phyloP scores from a whole-genome alignment of 306 rosid species.

The Citrullus mucosospermus region DNA sequence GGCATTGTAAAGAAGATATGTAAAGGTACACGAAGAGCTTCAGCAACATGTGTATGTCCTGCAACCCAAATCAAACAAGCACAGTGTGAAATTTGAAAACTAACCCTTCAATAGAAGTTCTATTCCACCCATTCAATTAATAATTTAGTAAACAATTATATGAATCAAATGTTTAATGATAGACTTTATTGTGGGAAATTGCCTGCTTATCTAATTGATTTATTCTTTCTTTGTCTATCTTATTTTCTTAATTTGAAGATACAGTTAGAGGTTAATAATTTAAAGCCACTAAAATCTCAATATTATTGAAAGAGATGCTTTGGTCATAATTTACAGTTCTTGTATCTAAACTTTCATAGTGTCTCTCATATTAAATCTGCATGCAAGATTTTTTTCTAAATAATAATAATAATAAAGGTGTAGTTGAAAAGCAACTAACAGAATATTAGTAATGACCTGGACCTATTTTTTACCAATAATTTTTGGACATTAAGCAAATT shows the following conservation, averaged over 20 bases:
- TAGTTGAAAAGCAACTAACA: background rate
- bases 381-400: background rate
- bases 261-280: background rate
- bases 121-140: background rate
- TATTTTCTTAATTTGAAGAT: background rate
- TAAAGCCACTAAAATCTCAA: background rate
- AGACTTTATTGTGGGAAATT: background rate
- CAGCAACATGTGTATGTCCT: conserved; percentile 94
- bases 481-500: background rate
- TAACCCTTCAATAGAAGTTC: conserved; percentile 5
- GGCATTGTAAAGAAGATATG: conserved; percentile 99
- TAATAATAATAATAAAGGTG: too few relatives aligned
- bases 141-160: background rate
- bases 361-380: background rate
- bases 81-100: conserved; percentile 5
- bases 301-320: background rate
- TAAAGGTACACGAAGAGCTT: conserved; percentile 89
- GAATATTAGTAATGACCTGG: background rate
- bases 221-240: background rate
- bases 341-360: background rate
- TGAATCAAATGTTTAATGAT: background rate
- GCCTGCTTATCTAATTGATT: background rate
- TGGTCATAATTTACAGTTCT: background rate
- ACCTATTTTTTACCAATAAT: background rate
- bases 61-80: conserved; percentile 21